Evolutionary conservation across 1,284 basidiomycete genomes (phyloP).

Genomic region (Irpex rosettiformis): DNA sequence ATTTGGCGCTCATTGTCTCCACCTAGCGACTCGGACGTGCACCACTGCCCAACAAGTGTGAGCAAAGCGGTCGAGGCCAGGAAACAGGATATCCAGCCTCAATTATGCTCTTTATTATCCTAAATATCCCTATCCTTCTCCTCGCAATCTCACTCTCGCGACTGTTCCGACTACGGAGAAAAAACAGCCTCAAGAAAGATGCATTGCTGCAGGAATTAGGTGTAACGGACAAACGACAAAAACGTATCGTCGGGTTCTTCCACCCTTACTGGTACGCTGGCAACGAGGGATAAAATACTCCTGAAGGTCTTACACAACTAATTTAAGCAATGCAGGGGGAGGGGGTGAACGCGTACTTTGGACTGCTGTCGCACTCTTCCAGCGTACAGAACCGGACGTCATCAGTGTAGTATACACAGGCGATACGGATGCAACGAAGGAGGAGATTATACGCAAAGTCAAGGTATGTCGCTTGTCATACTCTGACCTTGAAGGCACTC

Average conservation of each 20-base stretch:
- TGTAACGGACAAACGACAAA: slow-evolving; percentile 13
- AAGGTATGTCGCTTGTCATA: slow-evolving; percentile 47
- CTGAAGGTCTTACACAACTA: slow-evolving; percentile 31
- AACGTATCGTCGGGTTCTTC: slow-evolving; percentile 79
- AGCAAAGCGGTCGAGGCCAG: not conserved
- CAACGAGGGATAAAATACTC: slow-evolving; percentile 4
- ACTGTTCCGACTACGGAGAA: not conserved
- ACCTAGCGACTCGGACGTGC: too few species aligned
- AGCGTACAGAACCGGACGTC: slow-evolving; percentile 66
- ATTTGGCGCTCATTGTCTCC: too few species aligned
- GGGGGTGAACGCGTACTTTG: slow-evolving; percentile 97
- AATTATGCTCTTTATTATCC: not conserved
- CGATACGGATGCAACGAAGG: slow-evolving; percentile 77
- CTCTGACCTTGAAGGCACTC: not conserved
- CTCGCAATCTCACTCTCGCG: not conserved
- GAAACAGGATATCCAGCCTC: not conserved
- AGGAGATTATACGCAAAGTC: slow-evolving; percentile 79
- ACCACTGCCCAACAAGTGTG: too few species aligned
- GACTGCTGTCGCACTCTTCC: slow-evolving; percentile 83
- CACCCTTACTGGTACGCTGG: slow-evolving; percentile 88
- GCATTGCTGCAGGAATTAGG: slow-evolving; percentile 1
- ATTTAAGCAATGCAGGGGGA: slow-evolving; percentile 87
- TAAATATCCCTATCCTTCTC: not conserved
- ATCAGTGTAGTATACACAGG: slow-evolving; percentile 92
- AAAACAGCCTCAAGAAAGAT: not conserved